Base-by-base conservation (phyloP, 192 early-diverging fungal genomes). In the Umbelopsis isabellina region DNA sequence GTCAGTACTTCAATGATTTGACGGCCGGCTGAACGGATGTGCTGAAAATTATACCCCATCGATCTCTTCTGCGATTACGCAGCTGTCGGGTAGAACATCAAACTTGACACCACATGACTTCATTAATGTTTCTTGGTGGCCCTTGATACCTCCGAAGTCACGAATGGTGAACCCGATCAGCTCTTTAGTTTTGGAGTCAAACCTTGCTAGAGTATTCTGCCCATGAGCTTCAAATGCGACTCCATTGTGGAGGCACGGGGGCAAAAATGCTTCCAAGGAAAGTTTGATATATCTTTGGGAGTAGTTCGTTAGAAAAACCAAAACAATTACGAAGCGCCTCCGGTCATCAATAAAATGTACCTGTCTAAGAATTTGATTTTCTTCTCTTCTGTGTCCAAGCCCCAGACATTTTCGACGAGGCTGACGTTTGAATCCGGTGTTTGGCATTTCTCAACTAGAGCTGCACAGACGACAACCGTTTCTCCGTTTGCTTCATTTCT, bases 71-170 rank as follows among this genome's bases (percentile, higher is more conserved):
- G 89, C 89, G 22, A 84, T 79, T n/a, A 86, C 84, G 58, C 75
- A 82, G 46, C 79, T 79, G 46, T 83, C 87, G 27, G 88, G 83
- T 10, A 90, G 68, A 65, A 86, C 83, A 18, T 85, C 82, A 33
- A 84, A 79, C 10, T 76, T 44, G 10, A 72, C 75, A 13, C 86
- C 87, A n/a, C 75, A 82, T 9, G 82, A 79, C 10, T 67, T 46
- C 1, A 21, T 65, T 15, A 91, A 76, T 11, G 86, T 88, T 41
- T 80, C 75, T 25, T 72, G 77, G 66, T 89, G 89, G 12, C 84
- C 76, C 70, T 87, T 89, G 52, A 91, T 72, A 27, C 89, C 89
- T 67, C 89, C 89, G 83, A 87, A 91, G 78, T 91, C 89, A 22
- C 89, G 85, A 49, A 86, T 80, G 45, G 88, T 76, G 75, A 91